Evolutionary conservation across 139 green algal species (phyloP).

Genomic region (Chlamydomonas incerta): DNA sequence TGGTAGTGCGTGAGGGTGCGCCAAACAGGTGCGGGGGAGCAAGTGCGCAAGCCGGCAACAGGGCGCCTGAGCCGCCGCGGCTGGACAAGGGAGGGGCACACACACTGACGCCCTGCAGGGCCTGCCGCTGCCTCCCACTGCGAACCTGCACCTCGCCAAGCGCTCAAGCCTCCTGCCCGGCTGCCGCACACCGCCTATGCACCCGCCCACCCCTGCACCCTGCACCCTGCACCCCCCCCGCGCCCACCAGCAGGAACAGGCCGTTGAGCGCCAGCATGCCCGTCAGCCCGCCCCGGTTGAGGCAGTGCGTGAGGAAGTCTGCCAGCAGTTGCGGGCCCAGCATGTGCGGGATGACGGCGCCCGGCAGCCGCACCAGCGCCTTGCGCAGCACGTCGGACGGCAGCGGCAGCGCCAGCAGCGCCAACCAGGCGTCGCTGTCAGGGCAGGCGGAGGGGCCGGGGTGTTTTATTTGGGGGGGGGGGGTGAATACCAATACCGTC

Average conservation of each 20-base stretch:
- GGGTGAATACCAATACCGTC: too few species aligned
- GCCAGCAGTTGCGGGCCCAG: slow-evolving; percentile 81
- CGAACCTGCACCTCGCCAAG: too few species aligned
- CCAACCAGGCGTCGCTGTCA: slow-evolving; percentile 88
- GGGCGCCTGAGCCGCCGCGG: too few species aligned
- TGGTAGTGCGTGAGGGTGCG: too few species aligned
- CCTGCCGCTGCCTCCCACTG: too few species aligned
- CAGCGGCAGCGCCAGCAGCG: slow-evolving; percentile 80
- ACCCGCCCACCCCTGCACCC: not conserved
- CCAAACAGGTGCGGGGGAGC: too few species aligned
- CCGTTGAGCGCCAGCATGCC: slow-evolving; percentile 95
- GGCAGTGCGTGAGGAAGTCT: slow-evolving; percentile 89
- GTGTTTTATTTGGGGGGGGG: too few species aligned
- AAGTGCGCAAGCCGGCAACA: too few species aligned
- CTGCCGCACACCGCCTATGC: too few species aligned
- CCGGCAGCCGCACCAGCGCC: slow-evolving; percentile 78
- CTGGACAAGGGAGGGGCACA: too few species aligned
- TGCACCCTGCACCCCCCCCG: not conserved
- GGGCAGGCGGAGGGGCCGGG: not conserved
- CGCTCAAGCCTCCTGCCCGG: too few species aligned
- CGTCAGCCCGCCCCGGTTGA: slow-evolving; percentile 81
- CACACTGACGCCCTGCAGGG: too few species aligned
- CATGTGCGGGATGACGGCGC: slow-evolving; percentile 83
- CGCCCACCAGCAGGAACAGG: slow-evolving; percentile 89
- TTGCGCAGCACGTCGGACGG: slow-evolving; percentile 79